Base-by-base conservation (phyloP, 2,329 filamentous ascomycete genomes). In the Fusarium subtropicale region DNA sequence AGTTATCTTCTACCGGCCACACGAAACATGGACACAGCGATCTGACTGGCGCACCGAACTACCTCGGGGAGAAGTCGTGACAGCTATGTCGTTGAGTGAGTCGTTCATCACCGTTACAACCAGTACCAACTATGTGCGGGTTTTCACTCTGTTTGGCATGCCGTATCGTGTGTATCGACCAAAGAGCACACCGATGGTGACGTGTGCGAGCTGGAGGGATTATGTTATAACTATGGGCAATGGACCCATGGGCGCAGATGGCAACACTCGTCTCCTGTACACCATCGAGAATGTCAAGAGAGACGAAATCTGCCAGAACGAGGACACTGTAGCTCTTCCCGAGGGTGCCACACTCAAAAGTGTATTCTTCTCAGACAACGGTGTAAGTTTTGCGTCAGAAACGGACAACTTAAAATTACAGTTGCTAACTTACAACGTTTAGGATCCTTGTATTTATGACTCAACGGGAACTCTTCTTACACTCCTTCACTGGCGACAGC, bases 191-290 rank as follows among this genome's bases (percentile, higher is more conserved):
- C 94, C 95, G 3, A 92, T 93, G 53, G 94, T 99, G 22, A 96
- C 94, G 0, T 99, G 96, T 76, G 93, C 94, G 1, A 95, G 93
- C 72, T 98, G 93, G 92, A 87, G 91, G 69, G 94, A 99, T 82
- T 98, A 98, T 78, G 91, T 99, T n/a, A 87, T 98, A 77, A 97
- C 94, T 0, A 88, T 99, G 71, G 95, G 95, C 56, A 99, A 99
- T 74, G 97, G 97, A 0, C 89, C 96, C 1, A 87, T 97, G 34
- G 90, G 90, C 15, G 87, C 90, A 12, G 91, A 96, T 76, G 95
- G 96, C 20, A 87, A 85, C 59, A 90, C 93, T 1, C 90, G 90
- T 44, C 86, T 99, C 28, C 83, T 92, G 11, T 99, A 98, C 81
- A 94, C 92, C 0, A 95, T 99, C 74, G 93, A 98, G 77, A 97